A percentile compares a stretch with the other conserved stretches of the same genome.
These are phyloP conservation scores for Microbotryum violaceum DNA, from an alignment of 1,284 basidiomycete genomes.

Conservation along the genomic window DNA sequence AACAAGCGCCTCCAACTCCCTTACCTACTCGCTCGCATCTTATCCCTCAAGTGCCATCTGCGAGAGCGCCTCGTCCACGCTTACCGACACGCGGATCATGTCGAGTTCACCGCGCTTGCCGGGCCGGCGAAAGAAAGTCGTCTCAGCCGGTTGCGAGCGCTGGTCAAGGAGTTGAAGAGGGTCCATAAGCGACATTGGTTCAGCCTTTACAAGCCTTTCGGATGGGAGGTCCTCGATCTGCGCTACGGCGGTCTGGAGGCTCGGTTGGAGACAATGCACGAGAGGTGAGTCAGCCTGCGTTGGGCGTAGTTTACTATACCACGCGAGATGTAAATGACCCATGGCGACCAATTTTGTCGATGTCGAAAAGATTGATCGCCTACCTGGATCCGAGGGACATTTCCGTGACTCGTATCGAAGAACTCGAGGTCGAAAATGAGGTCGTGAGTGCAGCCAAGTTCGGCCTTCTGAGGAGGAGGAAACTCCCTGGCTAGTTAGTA, in stretches of 20 bases:
- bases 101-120: constrained; percentile 30
- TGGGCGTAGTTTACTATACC: not conserved
- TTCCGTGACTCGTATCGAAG: constrained; percentile 17
- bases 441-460: not conserved
- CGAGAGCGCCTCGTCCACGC: constrained; percentile 32
- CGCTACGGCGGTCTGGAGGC: constrained; percentile 40
- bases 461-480: not conserved
- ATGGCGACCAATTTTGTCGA: not conserved
- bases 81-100: constrained; percentile 27
- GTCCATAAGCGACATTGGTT: constrained; percentile 38
- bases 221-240: constrained; percentile 41
- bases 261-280: constrained; percentile 40
- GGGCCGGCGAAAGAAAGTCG: constrained; percentile 21
- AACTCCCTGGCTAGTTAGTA: not conserved
- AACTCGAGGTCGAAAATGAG: constrained; percentile 32
- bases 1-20: constrained; percentile 33
- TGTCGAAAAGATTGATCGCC: constrained; percentile 2
- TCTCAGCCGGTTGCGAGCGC: constrained; percentile 25
- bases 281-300: constrained; percentile 7
- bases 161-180: constrained; percentile 35
- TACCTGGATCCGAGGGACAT: constrained; percentile 26
- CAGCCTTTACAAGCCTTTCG: constrained; percentile 35
- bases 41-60: constrained; percentile 35
- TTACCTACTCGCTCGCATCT: constrained; percentile 32
- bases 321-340: not conserved